These are phyloP conservation scores for Coprinopsis strossmayeri DNA, from an alignment of 768 basidiomycete species.

Conservation along the genomic window DNA sequence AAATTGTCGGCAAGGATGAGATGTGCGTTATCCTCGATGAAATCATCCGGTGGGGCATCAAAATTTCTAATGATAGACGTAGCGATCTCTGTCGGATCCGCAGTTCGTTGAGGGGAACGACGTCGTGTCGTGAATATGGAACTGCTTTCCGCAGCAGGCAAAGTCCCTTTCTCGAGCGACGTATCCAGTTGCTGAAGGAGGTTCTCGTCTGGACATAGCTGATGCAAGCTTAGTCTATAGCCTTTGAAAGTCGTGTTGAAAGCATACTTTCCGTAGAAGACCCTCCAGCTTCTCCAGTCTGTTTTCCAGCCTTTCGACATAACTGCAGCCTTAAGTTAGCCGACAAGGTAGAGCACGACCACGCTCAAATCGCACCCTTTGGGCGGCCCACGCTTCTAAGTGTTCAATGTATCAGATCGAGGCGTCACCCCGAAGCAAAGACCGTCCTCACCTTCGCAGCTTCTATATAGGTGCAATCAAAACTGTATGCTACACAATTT, in stretches of 20 bases:
- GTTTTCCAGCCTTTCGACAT: constrained; percentile 57
- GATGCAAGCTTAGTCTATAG: neutral
- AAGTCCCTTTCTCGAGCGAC: constrained; percentile 19
- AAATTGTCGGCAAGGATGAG: constrained; percentile 31
- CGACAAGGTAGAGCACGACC: neutral
- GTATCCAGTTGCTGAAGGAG: constrained; percentile 49
- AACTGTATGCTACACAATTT: constrained; percentile 58
- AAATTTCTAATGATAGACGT: constrained; percentile 28
- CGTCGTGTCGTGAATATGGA: constrained; percentile 14
- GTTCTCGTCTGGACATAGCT: constrained; percentile 64
- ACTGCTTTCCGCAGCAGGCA: constrained; percentile 17
- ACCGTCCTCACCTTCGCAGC: constrained; percentile 51
- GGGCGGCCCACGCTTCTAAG: constrained; percentile 56
- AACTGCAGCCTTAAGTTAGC: constrained; percentile 22
- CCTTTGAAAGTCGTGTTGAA: neutral
- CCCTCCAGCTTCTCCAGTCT: constrained; percentile 57
- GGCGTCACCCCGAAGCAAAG: too few relatives aligned
- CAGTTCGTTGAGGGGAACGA: constrained; percentile 7
- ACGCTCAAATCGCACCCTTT: constrained; percentile 40
- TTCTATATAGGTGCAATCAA: constrained; percentile 65
- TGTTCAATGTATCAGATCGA: too few relatives aligned
- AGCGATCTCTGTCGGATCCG: constrained; percentile 19
- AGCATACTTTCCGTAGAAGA: constrained; percentile 37
- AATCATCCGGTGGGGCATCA: constrained; percentile 15
- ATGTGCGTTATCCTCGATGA: constrained; percentile 28